A percentile compares a stretch with the other conserved stretches of the same genome.
Conservation (phyloP, 495 filamentous ascomycete genomes). For the Aspergillus sclerotioniger region DNA sequence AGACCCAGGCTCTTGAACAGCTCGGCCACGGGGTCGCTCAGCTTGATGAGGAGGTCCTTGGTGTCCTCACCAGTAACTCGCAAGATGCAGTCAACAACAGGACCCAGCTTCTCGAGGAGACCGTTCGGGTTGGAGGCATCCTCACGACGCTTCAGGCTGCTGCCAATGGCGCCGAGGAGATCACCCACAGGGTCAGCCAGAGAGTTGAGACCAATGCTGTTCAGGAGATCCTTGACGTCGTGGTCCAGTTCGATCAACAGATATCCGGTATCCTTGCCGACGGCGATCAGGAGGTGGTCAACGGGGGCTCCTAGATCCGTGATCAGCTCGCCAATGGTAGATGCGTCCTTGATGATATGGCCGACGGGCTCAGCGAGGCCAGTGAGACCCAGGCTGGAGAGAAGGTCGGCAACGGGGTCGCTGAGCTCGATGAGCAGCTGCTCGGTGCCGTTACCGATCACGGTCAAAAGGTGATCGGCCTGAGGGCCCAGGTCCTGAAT, state of each 20-base stretch:
- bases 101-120: slow-evolving; percentile 17
- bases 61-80: slow-evolving; percentile 13
- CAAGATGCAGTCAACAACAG: slow-evolving; percentile 16
- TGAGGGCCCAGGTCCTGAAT: slow-evolving; percentile 28
- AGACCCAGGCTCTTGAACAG: slow-evolving; percentile 17
- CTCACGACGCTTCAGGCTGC: slow-evolving; percentile 12
- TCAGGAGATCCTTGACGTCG: slow-evolving; percentile 19
- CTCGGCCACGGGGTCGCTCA: slow-evolving; percentile 13
- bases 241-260: slow-evolving; percentile 21
- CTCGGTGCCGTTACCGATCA: slow-evolving; percentile 18
- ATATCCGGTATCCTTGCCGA: slow-evolving; percentile 11
- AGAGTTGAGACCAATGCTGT: slow-evolving; percentile 17
- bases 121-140: slow-evolving; percentile 7
- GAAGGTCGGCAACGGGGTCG: slow-evolving; percentile 14
- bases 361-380: slow-evolving; percentile 15
- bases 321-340: slow-evolving; percentile 5
- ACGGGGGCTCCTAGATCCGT: slow-evolving; percentile 1
- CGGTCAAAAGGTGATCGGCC: slow-evolving; percentile 21
- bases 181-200: slow-evolving; percentile 23
- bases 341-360: slow-evolving; percentile 11
- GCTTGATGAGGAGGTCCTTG: slow-evolving; percentile 13
- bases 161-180: slow-evolving; percentile 20
- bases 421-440: slow-evolving; percentile 19
- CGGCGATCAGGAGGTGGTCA: not conserved
- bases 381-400: slow-evolving; percentile 15